These are phyloP conservation scores for Yamadazyma philogaea DNA, from an alignment of 805 yeast species.

Conservation along the genomic window DNA sequence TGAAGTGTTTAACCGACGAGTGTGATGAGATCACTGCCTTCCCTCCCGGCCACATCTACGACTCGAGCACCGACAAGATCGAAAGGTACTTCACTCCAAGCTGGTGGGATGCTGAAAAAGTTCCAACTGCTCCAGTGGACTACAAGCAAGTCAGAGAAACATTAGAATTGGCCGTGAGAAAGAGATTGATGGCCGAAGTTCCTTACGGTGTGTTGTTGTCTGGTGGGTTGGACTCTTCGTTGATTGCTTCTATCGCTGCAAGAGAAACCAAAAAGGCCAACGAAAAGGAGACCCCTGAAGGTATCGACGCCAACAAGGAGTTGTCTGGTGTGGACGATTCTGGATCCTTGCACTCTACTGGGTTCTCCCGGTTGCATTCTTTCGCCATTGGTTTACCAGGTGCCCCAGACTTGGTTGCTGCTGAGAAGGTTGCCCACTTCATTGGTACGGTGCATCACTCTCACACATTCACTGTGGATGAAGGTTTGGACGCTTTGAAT, in stretches of 20 bases:
- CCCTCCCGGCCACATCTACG: slow-evolving; percentile 99
- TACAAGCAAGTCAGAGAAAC: slow-evolving; percentile 67
- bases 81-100: slow-evolving; percentile 88
- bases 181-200: slow-evolving; percentile 99
- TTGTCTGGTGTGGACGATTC: slow-evolving; percentile 89
- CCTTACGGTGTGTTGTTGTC: slow-evolving; percentile 97
- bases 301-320: slow-evolving; percentile 60
- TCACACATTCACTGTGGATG: slow-evolving; percentile 94
- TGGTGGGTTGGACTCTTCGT: slow-evolving; percentile 96
- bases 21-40: slow-evolving; percentile 90
- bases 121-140: slow-evolving; percentile 78
- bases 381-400: slow-evolving; percentile 96
- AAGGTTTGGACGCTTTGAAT: slow-evolving; percentile 91
- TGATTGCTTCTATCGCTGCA: slow-evolving; percentile 96
- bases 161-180: slow-evolving; percentile 92
- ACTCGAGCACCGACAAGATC: slow-evolving; percentile 80
- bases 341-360: slow-evolving; percentile 79
- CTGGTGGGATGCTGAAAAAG: slow-evolving; percentile 85
- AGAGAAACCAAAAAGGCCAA: slow-evolving; percentile 86
- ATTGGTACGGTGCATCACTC: slow-evolving; percentile 97
- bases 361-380: slow-evolving; percentile 79
- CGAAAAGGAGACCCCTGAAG: slow-evolving; percentile 34
- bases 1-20: slow-evolving; percentile 90
- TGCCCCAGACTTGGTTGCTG: slow-evolving; percentile 97
- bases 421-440: slow-evolving; percentile 92